A percentile compares a stretch with the other conserved stretches of the same genome.
Evolutionary conservation across 108 stramenopile genomes (phyloP).

Genomic region (Nitzschia inconspicua): DNA sequence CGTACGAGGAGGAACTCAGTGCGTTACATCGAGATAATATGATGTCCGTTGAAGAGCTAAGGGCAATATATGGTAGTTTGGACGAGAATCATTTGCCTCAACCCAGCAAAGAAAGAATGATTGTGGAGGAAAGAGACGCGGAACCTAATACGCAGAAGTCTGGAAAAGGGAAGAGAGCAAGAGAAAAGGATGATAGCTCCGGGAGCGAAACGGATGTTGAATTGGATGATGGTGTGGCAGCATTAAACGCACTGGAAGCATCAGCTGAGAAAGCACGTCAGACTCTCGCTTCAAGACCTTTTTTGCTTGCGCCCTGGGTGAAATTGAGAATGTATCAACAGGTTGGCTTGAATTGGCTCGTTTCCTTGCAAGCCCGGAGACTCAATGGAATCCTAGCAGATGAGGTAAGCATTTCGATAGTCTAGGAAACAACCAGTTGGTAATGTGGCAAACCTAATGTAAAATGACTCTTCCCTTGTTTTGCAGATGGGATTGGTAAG

Average conservation of each 20-base stretch:
- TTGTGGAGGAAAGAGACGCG: not conserved
- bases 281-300: constrained; percentile 71
- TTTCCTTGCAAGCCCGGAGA: constrained; percentile 88
- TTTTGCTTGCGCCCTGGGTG: constrained; percentile 71
- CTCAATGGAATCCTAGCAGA: constrained; percentile 99
- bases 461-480: not conserved
- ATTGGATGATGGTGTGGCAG: constrained; percentile 27
- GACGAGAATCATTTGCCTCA: constrained; percentile 7
- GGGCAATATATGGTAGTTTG: constrained; percentile 49
- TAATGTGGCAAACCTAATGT: too few relatives aligned
- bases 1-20: constrained; percentile 63
- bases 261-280: constrained; percentile 57
- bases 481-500: too few relatives aligned
- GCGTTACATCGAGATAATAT: constrained; percentile 62
- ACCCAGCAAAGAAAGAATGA: not conserved
- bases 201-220: not conserved
- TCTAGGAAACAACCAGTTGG: too few relatives aligned
- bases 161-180: not conserved
- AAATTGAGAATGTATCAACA: constrained; percentile 96
- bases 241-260: constrained; percentile 39
- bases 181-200: not conserved
- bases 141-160: not conserved
- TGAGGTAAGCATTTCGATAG: too few relatives aligned
- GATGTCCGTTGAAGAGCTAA: constrained; percentile 74
- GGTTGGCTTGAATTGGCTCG: constrained; percentile 94